Evolutionary conservation across 306 rosid genomes (phyloP), one percentile per base, ranked within the genome.

Genomic region (Gynostemma pentaphyllum): DNA sequence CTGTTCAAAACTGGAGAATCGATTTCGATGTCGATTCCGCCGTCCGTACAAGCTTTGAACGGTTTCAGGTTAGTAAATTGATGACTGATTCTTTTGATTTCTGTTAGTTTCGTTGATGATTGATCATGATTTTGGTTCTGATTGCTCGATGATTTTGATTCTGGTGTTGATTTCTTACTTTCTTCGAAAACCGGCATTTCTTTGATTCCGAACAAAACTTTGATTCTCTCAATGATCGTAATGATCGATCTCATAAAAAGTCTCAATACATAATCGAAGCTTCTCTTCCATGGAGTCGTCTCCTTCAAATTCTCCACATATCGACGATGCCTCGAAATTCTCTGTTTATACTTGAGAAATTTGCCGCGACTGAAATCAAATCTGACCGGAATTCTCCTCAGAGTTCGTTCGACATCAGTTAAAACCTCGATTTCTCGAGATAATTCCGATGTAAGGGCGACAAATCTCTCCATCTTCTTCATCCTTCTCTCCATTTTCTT

Each of bases 391-490:
- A 74, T 78, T 72, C 95, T 73, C 72, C 71, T 76, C 15, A 82
- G 61, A 23, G 82, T 79, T 67, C 75, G 90, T 72, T 88, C 94
- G 22, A 69, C 71, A 56, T 82, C 96, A 0, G 56, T 74, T 8
- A 92, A 68, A 10, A 86, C 90, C 24, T 84, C 95, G 34, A 79
- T 61, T 70, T 86, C 95, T 30, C 75, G 81, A 0, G 79, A 79
- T 66, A 84, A 57, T 12, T 79, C 83, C 60, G 79, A 36, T 68
- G 94, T 75, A 16, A 74, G 69, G 5, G 72, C 76, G 64, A 81
- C 73, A 70, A 92, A 84, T 51, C 76, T 79, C 59, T 88, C 88
- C 96, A 92, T 86, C 74, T 92, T 92, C 84, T 81, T 86, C 80
- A 86, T 80, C 56, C 83, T 86, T 73, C 63, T 84, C 49, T 88